phyloP scores from a whole-genome alignment of 441 rosid genomes.

The Pelargonium fulgidum region DNA sequence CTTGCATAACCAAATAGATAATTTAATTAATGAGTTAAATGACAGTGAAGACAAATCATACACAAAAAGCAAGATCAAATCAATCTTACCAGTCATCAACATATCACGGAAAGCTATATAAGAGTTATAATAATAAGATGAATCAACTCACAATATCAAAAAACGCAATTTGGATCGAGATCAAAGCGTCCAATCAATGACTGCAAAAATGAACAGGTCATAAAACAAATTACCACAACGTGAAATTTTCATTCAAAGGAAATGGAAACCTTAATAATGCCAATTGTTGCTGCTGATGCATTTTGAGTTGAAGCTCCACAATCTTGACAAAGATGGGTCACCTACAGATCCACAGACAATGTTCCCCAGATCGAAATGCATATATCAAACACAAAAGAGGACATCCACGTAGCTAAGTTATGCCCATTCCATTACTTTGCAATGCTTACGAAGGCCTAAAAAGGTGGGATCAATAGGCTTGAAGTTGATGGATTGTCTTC shows the following conservation, averaged over 20 bases:
- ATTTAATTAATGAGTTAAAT: background rate
- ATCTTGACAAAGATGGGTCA: constrained; percentile 86
- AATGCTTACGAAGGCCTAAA: background rate
- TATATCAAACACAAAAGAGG: background rate
- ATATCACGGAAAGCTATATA: background rate
- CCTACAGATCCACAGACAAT: constrained; percentile 38
- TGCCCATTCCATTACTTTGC: background rate
- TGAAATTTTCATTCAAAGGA: constrained; percentile 16
- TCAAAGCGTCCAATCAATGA: constrained; percentile 98
- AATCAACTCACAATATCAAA: constrained; percentile 80
- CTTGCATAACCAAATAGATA: background rate
- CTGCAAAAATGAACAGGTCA: constrained; percentile 49
- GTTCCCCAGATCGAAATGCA: constrained; percentile 2
- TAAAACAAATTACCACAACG: constrained; percentile 14
- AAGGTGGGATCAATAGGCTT: background rate
- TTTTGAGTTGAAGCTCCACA: constrained; percentile 58
- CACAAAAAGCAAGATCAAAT: constrained; percentile 7
- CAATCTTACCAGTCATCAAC: constrained; percentile 89
- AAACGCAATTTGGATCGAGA: constrained; percentile 99
- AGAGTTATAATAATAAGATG: background rate
- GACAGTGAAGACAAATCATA: too few species aligned
- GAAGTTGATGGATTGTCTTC: background rate
- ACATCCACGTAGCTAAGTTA: background rate
- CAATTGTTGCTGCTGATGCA: constrained; percentile 76
- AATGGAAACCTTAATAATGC: constrained; percentile 79